Evolutionary conservation across 805 yeast species (phyloP), one percentile per base, ranked within the genome.

Genomic region (Cyberlindnera maritima): DNA sequence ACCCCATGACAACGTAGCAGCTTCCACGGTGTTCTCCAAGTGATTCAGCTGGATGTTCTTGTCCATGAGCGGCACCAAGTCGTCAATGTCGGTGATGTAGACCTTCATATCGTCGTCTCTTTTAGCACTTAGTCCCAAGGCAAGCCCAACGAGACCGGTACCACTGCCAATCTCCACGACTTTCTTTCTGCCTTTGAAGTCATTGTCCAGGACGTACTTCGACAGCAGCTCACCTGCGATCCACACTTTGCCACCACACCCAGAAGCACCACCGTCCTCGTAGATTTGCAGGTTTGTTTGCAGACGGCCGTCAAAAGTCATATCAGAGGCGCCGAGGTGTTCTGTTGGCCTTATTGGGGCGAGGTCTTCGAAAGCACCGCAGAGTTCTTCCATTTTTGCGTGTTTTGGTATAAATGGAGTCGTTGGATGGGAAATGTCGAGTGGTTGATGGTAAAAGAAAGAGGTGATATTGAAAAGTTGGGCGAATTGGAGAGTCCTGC

Each of bases 171-270:
- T 61, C 52, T 79, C 85, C 12, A 79, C 56, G 4, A 77, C 65
- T 31, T 66, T 66, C 31, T 53, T 57, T 36, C 58, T 50, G 11
- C 51, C 52, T 5, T 43, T 21, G 1, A 53, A 32, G 5, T 53
- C 53, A 17, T 49, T 49, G 36, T 65, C 68, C 2, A 70, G 43
- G 9, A 77, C 50, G 48, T 77, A 79, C 34, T 74, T 64, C 13
- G 81, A 69, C 17, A 79, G 62, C 39, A 78, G 63, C 45, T 78
- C 80, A 15, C 84, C 85, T 10, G 84, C 82, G 2, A 80, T 69
- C 85, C 85, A 79, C 4, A 79, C 66, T 47, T 77, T 74, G 3
- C 85, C 85, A n/a, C 85, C 85, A 59, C 84, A 80, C 2, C 85
- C 85, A 5, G 71, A 59, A 1, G 71, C 77, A 8, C 84, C 84